Evolutionary conservation across 2,329 filamentous ascomycete species (phyloP).

Genomic region (Claviceps digitariae): DNA sequence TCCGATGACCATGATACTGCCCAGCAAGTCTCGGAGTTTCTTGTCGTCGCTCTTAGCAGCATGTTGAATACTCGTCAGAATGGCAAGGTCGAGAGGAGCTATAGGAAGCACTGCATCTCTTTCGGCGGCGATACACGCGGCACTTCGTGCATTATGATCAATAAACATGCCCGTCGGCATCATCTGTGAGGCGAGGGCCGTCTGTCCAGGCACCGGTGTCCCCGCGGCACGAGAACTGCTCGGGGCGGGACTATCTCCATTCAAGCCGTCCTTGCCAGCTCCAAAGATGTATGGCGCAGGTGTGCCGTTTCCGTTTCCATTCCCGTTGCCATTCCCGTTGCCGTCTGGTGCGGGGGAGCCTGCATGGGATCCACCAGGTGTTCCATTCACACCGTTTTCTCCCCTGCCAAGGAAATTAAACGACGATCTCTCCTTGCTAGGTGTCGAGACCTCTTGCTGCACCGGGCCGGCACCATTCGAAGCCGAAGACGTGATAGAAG

Average conservation of each 20-base stretch:
- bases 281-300: constrained; percentile 48
- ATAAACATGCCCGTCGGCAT: constrained; percentile 33
- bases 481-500: constrained; percentile 33
- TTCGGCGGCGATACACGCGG: constrained; percentile 46
- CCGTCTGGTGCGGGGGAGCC: constrained; percentile 73
- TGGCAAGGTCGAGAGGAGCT: constrained; percentile 75
- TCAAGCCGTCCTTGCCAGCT: constrained; percentile 27
- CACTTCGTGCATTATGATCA: constrained; percentile 36
- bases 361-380: constrained; percentile 73
- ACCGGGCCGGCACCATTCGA: constrained; percentile 31
- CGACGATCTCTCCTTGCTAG: constrained; percentile 49
- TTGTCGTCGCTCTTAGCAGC: constrained; percentile 82
- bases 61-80: constrained; percentile 78
- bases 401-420: constrained; percentile 55
- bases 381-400: constrained; percentile 58
- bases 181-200: constrained; percentile 16
- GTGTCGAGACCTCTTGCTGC: constrained; percentile 40
- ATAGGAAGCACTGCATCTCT: constrained; percentile 72
- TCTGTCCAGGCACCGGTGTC: constrained; percentile 25
- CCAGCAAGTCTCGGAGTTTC: constrained; percentile 79
- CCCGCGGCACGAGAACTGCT: constrained; percentile 37
- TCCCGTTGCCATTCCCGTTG: constrained; percentile 15
- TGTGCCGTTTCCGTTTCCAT: constrained; percentile 34
- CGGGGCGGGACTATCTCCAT: constrained; percentile 39
- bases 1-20: constrained; percentile 81